A percentile compares a stretch with the other conserved stretches of the same genome.
Evolutionary conservation across 805 yeast genomes (phyloP).

Genomic region (Candida verbasci): DNA sequence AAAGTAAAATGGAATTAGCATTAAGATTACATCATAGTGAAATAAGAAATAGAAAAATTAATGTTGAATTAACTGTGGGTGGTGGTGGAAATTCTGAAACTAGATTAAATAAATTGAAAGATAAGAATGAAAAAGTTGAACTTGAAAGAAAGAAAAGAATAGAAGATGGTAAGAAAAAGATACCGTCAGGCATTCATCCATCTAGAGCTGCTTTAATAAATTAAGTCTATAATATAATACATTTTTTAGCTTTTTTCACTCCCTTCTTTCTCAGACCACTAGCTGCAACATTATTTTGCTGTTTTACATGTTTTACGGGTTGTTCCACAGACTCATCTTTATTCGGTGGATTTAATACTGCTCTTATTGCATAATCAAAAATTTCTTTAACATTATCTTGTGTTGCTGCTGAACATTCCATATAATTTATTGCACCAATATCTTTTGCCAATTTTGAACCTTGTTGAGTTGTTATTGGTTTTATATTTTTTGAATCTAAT

Average conservation of each 20-base stretch:
- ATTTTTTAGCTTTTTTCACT: conserved; percentile 33
- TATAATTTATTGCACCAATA: conserved; percentile 65
- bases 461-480: conserved; percentile 59
- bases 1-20: conserved; percentile 78
- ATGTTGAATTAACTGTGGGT: conserved; percentile 95
- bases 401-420: conserved; percentile 89
- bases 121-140: conserved; percentile 71
- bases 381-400: conserved; percentile 83
- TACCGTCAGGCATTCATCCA: conserved; percentile 49
- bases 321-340: conserved; percentile 13
- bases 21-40: conserved; percentile 76
- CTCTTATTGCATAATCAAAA: conserved; percentile 75
- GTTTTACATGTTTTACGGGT: conserved; percentile 30
- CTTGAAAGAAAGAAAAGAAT: conserved; percentile 65
- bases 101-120: conserved; percentile 63
- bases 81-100: conserved; percentile 89
- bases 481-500: conserved; percentile 54
- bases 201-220: conserved; percentile 54
- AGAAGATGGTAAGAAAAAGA: conserved; percentile 24
- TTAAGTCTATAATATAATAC: conserved; percentile 34
- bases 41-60: conserved; percentile 71
- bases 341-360: conserved; percentile 54
- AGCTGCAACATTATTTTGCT: conserved; percentile 11
- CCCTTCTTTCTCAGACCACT: conserved; percentile 15
- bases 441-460: conserved; percentile 67